phyloP scores from a whole-genome alignment of 2,329 filamentous ascomycete species.

The Xylariomycetidae sp. region DNA sequence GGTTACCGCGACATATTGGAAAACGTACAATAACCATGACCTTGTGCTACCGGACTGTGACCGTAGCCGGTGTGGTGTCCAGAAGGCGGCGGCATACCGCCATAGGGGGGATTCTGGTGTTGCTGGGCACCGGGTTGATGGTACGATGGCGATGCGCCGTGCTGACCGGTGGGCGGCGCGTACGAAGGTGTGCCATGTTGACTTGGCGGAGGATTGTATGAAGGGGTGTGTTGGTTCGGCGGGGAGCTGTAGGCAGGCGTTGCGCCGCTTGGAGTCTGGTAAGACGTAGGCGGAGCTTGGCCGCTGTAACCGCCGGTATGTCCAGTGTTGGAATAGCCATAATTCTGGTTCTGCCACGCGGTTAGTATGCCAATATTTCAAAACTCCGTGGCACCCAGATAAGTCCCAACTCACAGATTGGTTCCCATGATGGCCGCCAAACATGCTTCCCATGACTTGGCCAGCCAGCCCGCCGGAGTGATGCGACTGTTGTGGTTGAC shows the following conservation, averaged over 20 bases:
- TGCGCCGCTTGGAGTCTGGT: constrained; percentile 37
- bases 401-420: constrained; percentile 36
- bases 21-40: constrained; percentile 24
- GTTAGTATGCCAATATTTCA: constrained; percentile 5
- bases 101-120: constrained; percentile 19
- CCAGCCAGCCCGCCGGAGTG: constrained; percentile 45
- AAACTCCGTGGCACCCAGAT: no score
- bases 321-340: constrained; percentile 55
- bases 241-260: constrained; percentile 23
- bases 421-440: constrained; percentile 40
- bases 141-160: constrained; percentile 15
- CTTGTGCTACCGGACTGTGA: constrained; percentile 22
- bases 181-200: constrained; percentile 21
- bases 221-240: constrained; percentile 20
- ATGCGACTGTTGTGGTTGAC: constrained; percentile 25
- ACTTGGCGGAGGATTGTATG: constrained; percentile 14
- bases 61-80: constrained; percentile 22
- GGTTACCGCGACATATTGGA: constrained; percentile 1
- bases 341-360: constrained; percentile 51
- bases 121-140: constrained; percentile 18
- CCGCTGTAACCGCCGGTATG: constrained; percentile 54
- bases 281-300: constrained; percentile 56
- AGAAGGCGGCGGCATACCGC: constrained; percentile 11
- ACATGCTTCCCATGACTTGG: constrained; percentile 45
- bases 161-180: constrained; percentile 16